Evolutionary conservation across 2,329 filamentous ascomycete genomes (phyloP).

Genomic region (Phaeosphaeria sp.): DNA sequence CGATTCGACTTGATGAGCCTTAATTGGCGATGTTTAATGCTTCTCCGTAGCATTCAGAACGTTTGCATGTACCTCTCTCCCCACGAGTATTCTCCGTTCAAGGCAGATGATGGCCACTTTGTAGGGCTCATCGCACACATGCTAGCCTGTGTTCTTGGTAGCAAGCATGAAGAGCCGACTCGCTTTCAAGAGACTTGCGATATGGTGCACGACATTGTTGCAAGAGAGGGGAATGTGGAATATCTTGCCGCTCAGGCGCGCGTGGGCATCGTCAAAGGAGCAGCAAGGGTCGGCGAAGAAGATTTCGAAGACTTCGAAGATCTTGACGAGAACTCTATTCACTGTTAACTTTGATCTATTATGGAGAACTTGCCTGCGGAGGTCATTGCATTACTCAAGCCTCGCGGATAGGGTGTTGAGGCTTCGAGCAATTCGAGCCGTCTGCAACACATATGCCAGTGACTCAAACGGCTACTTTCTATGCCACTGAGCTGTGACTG

Average conservation of each 20-base stretch:
- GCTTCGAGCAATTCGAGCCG: too few relatives aligned
- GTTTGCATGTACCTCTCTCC: background rate
- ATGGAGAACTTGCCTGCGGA: too few relatives aligned
- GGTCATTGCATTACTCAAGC: too few relatives aligned
- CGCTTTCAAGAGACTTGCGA: background rate
- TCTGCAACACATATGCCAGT: too few relatives aligned
- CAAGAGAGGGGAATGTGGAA: background rate
- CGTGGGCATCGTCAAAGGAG: background rate
- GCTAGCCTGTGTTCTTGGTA: background rate
- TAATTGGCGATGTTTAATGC: background rate
- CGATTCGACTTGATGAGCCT: background rate
- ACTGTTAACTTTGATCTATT: too few relatives aligned
- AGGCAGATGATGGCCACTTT: background rate
- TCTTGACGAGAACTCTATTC: too few relatives aligned
- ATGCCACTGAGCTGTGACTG: too few relatives aligned
- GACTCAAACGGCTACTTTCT: too few relatives aligned
- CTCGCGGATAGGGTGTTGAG: too few relatives aligned
- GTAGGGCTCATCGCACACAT: background rate
- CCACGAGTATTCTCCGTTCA: background rate
- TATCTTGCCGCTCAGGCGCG: background rate
- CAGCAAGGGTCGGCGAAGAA: background rate
- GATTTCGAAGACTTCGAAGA: background rate
- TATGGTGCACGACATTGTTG: background rate
- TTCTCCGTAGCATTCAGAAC: background rate
- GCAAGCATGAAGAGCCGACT: background rate